phyloP scores from a whole-genome alignment of 495 filamentous ascomycete genomes.

The Penicillium egyptiacum region DNA sequence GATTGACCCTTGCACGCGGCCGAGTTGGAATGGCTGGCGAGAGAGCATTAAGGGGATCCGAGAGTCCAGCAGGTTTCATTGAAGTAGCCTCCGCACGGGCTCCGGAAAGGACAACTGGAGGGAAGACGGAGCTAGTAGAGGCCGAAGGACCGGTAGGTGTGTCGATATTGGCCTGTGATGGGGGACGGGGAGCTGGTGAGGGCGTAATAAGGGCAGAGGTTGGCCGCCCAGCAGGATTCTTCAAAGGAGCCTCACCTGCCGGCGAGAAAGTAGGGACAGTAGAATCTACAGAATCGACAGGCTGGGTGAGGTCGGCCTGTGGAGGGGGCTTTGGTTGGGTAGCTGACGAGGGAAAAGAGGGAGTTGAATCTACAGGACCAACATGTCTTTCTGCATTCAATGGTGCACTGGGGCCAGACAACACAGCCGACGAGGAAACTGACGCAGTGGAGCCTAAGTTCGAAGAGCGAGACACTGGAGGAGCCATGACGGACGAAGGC shows the following conservation, averaged over 20 bases:
- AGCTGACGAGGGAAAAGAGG: neutral
- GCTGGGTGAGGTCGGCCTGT: neutral
- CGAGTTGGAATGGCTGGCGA: neutral
- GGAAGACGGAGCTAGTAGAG: too few relatives aligned
- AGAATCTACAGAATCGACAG: neutral
- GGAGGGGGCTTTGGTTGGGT: neutral
- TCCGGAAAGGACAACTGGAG: neutral
- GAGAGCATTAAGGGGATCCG: neutral
- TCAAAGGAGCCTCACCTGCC: neutral
- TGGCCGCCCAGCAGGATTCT: neutral
- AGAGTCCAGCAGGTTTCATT: neutral
- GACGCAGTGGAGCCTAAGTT: neutral
- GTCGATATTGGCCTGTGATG: neutral
- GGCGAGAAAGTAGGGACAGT: neutral
- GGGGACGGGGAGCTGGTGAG: neutral
- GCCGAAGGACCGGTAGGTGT: neutral
- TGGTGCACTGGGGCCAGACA: neutral
- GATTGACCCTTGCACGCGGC: neutral
- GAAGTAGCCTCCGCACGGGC: neutral
- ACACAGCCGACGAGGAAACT: neutral
- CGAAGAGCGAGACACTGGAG: neutral
- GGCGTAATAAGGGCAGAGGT: neutral
- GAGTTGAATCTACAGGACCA: neutral
- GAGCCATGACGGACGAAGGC: neutral
- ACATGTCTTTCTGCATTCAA: neutral